Conservation (phyloP, 192 early-diverging fungal species). For the Backusella morwellensis region DNA sequence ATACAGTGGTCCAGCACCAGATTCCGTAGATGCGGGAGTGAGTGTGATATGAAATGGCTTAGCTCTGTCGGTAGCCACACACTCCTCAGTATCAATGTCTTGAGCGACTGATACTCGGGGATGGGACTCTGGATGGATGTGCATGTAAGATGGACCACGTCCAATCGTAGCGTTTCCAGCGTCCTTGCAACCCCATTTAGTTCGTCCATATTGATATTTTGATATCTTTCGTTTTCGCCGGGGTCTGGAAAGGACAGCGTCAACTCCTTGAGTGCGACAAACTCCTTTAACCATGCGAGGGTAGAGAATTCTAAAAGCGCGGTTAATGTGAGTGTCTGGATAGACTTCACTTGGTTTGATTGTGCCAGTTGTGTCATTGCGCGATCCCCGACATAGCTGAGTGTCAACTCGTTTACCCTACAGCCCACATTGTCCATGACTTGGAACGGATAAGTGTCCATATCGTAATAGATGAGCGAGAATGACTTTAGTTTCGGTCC, state of each 20-base stretch:
- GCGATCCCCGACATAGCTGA: not conserved
- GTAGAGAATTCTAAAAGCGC: not conserved
- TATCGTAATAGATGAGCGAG: not conserved
- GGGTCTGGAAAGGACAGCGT: not conserved
- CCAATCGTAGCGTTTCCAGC: not conserved
- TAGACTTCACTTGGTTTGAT: not conserved
- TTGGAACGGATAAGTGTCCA: not conserved
- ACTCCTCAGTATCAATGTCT: not conserved
- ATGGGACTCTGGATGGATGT: not conserved
- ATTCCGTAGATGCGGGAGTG: not conserved
- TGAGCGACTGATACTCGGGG: not conserved
- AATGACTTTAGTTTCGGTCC: not conserved
- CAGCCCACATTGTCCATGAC: not conserved
- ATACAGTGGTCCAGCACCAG: not conserved
- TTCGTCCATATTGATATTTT: not conserved
- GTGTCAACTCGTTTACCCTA: not conserved
- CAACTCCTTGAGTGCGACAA: not conserved
- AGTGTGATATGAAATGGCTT: not conserved
- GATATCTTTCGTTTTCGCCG: not conserved
- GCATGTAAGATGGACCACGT: not conserved
- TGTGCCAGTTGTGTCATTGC: not conserved
- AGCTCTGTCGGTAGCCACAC: not conserved
- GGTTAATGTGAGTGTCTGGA: not conserved
- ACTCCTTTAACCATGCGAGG: not conserved
- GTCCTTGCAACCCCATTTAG: not conserved